Base-by-base conservation (phyloP, 495 filamentous ascomycete species). In the Neurospora sp. region DNA sequence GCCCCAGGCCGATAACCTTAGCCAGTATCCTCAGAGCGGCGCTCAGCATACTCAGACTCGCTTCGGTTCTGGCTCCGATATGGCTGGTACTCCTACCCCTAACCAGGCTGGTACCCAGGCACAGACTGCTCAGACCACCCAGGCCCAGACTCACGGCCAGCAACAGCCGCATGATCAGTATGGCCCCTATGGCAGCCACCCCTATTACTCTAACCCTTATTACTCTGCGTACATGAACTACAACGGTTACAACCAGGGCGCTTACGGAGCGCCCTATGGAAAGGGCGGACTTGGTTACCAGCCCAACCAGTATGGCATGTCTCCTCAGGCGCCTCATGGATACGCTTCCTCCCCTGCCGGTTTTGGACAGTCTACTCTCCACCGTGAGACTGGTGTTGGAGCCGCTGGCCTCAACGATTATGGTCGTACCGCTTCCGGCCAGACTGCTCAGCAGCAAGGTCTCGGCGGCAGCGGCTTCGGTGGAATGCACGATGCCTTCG, bases 21-120 rank as follows among this genome's bases (percentile, higher is more conserved):
- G 91, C 81, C 93, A 94, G 76, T 88, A 93, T 73, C 89, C 92
- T 10, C 87, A 89, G 75, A 90, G 92, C 73, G 88, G 89, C 39
- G 89, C 90, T 16, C 78, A 80, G 59, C 77, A 77, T 38, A 69
- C 69, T 1, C 76, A 77, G 62, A 80, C 76, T n/a, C 78, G 81
- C 42, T 79, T 79, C 40, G 79, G 77, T 46, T 70, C 77, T 62
- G 88, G 89, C 54, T 77, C 83, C 40, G 96, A 97, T 48, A 91
- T 90, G 82, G 94, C 92, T 78, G 94, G 93, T 18, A 91, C 96
- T 77, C 94, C 90, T 48, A 97, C 95, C 6, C 94, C 94, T 9
- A 95, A 71, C 39, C 76, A 75, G 54, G 38, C 77, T 16, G 73
- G 54, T 8, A 73, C 59, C 42, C 79, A 77, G 59, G 75, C 73